Conservation (phyloP, 1,139 yeast genomes). For the Scheffersomyces insectosa region DNA sequence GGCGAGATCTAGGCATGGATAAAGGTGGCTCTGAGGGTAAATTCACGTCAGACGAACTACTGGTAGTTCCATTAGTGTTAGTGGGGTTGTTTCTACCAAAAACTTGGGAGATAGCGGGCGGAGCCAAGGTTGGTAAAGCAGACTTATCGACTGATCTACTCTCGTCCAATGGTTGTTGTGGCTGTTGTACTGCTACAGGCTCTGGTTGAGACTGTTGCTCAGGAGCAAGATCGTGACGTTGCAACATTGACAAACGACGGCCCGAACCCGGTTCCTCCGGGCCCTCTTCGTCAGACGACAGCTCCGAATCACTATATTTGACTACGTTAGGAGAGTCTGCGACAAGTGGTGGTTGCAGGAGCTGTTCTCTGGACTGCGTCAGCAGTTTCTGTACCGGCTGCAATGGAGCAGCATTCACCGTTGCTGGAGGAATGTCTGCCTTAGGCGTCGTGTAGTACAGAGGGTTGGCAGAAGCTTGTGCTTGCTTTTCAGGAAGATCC, state of each 20-base stretch:
- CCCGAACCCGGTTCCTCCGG: constrained; percentile 19
- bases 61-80: constrained; percentile 4
- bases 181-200: neutral
- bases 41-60: neutral
- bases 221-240: constrained; percentile 31
- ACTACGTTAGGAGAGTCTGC: constrained; percentile 24
- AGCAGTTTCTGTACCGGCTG: neutral
- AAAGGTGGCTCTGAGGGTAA: constrained; percentile 3
- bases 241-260: constrained; percentile 31
- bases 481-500: too few species aligned
- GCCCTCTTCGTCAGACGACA: constrained; percentile 26
- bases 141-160: neutral
- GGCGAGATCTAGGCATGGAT: constrained; percentile 10
- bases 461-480: neutral
- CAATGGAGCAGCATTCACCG: neutral
- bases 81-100: constrained; percentile 2
- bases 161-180: neutral
- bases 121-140: constrained; percentile 1
- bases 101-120: constrained; percentile 3
- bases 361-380: neutral
- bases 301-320: constrained; percentile 16
- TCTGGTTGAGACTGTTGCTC: constrained; percentile 2
- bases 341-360: constrained; percentile 2
- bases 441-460: neutral
- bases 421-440: neutral